Conservation (phyloP, 148 eudicot genomes). For the Rhododendron henanense region DNA sequence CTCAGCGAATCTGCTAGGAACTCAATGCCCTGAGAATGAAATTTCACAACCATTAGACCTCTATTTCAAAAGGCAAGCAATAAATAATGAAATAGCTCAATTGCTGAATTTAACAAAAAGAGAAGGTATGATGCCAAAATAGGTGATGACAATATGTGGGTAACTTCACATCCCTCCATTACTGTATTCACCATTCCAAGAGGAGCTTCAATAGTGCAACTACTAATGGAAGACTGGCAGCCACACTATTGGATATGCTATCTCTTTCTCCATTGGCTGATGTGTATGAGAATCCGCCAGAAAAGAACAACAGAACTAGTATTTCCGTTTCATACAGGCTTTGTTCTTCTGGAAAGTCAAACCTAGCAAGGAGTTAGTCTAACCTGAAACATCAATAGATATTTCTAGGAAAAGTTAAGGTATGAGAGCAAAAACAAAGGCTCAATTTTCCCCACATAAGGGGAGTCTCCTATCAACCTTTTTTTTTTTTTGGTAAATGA, state of each 20-base stretch:
- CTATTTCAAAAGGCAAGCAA: neutral
- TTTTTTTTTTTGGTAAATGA: too few relatives aligned
- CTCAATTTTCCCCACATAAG: neutral
- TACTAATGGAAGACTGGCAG: neutral
- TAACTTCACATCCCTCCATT: neutral
- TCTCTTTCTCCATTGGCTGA: neutral
- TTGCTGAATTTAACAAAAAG: neutral
- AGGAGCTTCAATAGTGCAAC: neutral
- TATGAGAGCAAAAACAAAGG: neutral
- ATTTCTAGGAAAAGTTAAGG: neutral
- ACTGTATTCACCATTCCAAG: neutral
- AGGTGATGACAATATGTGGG: neutral
- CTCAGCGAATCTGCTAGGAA: neutral
- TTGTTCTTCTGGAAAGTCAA: neutral
- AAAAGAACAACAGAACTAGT: neutral
- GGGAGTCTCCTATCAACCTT: neutral
- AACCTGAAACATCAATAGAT: neutral
- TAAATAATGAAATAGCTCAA: neutral
- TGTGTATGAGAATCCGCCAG: neutral
- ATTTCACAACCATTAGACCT: constrained; percentile 1
- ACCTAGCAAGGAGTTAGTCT: neutral
- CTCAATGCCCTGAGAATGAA: constrained; percentile 24
- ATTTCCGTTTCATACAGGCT: neutral
- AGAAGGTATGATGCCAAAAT: neutral
- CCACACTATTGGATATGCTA: neutral